phyloP scores from a whole-genome alignment of 306 rosid species.

The Corylus avellana region DNA sequence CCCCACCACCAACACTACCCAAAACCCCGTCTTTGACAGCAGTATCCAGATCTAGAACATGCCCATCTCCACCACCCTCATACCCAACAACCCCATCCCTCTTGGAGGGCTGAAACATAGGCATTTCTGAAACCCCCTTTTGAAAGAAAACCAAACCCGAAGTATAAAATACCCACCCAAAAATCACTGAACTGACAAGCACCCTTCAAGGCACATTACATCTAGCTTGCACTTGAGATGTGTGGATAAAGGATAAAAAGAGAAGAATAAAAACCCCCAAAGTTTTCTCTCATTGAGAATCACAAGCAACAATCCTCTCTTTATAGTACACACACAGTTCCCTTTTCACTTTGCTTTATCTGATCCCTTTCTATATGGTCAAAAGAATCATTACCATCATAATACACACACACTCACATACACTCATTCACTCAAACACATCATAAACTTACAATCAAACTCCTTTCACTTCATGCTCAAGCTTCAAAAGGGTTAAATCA shows the following conservation, averaged over 20 bases:
- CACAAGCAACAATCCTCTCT: constrained; percentile 28
- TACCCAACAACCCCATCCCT: constrained; percentile 52
- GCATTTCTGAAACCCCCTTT: constrained; percentile 45
- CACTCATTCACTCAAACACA: constrained; percentile 22
- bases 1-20: constrained; percentile 57
- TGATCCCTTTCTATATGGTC: constrained; percentile 54
- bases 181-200: constrained; percentile 37
- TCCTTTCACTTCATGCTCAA: constrained; percentile 48
- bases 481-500: constrained; percentile 48
- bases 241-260: constrained; percentile 6
- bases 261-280: constrained; percentile 13
- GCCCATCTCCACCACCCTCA: constrained; percentile 69
- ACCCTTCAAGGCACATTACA: constrained; percentile 44
- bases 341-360: constrained; percentile 34
- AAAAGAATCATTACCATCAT: constrained; percentile 55
- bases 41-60: constrained; percentile 78
- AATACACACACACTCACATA: constrained; percentile 28
- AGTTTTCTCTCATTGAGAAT: constrained; percentile 24
- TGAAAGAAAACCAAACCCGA: constrained; percentile 9
- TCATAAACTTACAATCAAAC: constrained; percentile 49
- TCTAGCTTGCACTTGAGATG: constrained; percentile 33
- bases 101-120: constrained; percentile 66
- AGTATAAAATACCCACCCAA: constrained; percentile 18
- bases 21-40: constrained; percentile 74
- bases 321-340: constrained; percentile 33